These are phyloP conservation scores for Boletales sp. DNA, from an alignment of 768 basidiomycete genomes.

Conservation along the genomic window DNA sequence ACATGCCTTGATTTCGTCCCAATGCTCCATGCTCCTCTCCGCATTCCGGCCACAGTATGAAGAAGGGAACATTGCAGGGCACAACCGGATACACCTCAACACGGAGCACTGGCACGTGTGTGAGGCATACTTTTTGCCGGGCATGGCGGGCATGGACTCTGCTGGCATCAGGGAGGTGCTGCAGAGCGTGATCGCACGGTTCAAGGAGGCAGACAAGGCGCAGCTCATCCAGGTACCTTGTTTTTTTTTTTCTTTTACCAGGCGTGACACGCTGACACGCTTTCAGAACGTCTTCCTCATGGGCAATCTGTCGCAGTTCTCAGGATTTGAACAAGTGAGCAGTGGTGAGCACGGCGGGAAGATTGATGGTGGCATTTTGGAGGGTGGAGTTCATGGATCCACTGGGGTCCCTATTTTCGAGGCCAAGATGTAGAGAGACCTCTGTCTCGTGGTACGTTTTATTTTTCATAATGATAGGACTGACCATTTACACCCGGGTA, in stretches of 20 bases:
- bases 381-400: too few species aligned
- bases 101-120: slow-evolving; percentile 88
- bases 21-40: slow-evolving; percentile 79
- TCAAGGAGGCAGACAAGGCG: slow-evolving; percentile 62
- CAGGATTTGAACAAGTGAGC: too few species aligned
- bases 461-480: not conserved
- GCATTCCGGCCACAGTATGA: slow-evolving; percentile 81
- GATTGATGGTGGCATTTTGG: too few species aligned
- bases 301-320: slow-evolving; percentile 74
- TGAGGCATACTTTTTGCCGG: slow-evolving; percentile 89
- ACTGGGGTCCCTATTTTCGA: slow-evolving; percentile 59
- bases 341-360: too few species aligned
- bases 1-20: slow-evolving; percentile 69
- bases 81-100: slow-evolving; percentile 81
- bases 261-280: not conserved
- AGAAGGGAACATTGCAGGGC: slow-evolving; percentile 67
- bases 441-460: slow-evolving; percentile 46
- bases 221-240: slow-evolving; percentile 69
- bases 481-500: not conserved
- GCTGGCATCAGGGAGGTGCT: slow-evolving; percentile 93
- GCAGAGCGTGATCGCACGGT: slow-evolving; percentile 75
- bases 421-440: slow-evolving; percentile 59
- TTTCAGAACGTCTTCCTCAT: slow-evolving; percentile 87
- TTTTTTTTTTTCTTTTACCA: too few species aligned
- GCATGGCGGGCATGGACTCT: slow-evolving; percentile 92